phyloP scores from a whole-genome alignment of 1,284 basidiomycete genomes.

The Pseudozyma hubeiensis region DNA sequence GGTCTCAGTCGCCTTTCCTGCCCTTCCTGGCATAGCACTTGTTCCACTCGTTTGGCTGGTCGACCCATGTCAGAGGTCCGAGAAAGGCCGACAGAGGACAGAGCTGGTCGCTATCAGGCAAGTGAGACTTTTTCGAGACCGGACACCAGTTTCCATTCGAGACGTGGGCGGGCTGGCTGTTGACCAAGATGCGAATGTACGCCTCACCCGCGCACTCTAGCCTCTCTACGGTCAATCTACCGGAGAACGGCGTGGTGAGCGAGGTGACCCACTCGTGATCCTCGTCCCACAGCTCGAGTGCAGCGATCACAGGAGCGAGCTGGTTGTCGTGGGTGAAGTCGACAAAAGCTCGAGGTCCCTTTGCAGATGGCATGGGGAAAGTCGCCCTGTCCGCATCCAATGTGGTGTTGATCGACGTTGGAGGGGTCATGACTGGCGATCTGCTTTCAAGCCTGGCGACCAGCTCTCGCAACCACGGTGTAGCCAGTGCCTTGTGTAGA shows the following conservation, averaged over 20 bases:
- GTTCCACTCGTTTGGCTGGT: slow-evolving; percentile 35
- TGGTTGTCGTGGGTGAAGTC: slow-evolving; percentile 54
- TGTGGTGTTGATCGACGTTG: slow-evolving; percentile 50
- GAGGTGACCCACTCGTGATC: slow-evolving; percentile 30
- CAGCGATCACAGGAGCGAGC: slow-evolving; percentile 44
- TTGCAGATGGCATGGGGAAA: slow-evolving; percentile 20
- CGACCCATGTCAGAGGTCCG: slow-evolving; percentile 26
- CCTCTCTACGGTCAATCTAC: slow-evolving; percentile 38
- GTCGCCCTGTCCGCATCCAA: slow-evolving; percentile 21
- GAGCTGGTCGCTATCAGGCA: slow-evolving; percentile 2
- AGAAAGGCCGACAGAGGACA: slow-evolving; percentile 34
- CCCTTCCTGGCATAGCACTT: slow-evolving; percentile 32
- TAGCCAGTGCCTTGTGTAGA: slow-evolving; percentile 29
- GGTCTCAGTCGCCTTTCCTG: neutral
- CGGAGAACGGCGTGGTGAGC: slow-evolving; percentile 39
- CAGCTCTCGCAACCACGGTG: slow-evolving; percentile 43
- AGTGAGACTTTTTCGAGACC: neutral
- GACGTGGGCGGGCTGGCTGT: slow-evolving; percentile 16
- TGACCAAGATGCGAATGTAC: slow-evolving; percentile 34
- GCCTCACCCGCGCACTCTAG: slow-evolving; percentile 20
- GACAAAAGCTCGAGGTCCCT: slow-evolving; percentile 28
- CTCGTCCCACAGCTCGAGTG: slow-evolving; percentile 21
- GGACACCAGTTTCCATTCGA: slow-evolving; percentile 25
- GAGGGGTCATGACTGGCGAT: slow-evolving; percentile 28
- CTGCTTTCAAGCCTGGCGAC: slow-evolving; percentile 25